These are phyloP conservation scores for Metschnikowia continentalis DNA, from an alignment of 805 yeast species.

Conservation along the genomic window DNA sequence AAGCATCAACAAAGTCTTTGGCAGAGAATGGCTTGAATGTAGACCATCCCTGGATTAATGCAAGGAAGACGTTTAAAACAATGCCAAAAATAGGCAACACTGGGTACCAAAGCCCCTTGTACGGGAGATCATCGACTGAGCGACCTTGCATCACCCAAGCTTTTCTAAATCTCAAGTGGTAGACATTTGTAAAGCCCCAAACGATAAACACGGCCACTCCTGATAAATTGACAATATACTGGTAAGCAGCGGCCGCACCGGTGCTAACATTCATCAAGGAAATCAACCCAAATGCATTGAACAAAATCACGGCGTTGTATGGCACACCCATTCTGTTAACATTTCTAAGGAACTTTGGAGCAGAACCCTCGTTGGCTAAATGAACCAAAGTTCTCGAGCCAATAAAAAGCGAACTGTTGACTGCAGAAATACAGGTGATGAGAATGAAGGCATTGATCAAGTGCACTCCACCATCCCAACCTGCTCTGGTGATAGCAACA, in stretches of 20 bases:
- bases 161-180: conserved; percentile 54
- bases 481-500: conserved; percentile 37
- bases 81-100: conserved; percentile 47
- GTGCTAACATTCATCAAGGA: conserved; percentile 54
- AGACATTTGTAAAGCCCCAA: conserved; percentile 57
- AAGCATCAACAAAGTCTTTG: conserved; percentile 49
- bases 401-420: conserved; percentile 64
- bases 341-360: conserved; percentile 51
- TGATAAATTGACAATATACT: conserved; percentile 55
- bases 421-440: conserved; percentile 62
- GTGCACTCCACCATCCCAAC: conserved; percentile 44
- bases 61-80: conserved; percentile 47
- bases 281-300: conserved; percentile 52
- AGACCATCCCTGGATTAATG: conserved; percentile 65
- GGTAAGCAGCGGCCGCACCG: conserved; percentile 58
- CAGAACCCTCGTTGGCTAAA: conserved; percentile 57
- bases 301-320: conserved; percentile 50
- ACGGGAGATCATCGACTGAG: conserved; percentile 30
- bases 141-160: conserved; percentile 39
- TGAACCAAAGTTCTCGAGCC: conserved; percentile 66
- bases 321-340: conserved; percentile 64
- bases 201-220: conserved; percentile 68
- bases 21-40: conserved; percentile 54
- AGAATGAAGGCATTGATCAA: conserved; percentile 60
- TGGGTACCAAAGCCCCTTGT: conserved; percentile 46